Conservation (phyloP, 2,329 filamentous ascomycete species). For the Trichoderma koningii region DNA sequence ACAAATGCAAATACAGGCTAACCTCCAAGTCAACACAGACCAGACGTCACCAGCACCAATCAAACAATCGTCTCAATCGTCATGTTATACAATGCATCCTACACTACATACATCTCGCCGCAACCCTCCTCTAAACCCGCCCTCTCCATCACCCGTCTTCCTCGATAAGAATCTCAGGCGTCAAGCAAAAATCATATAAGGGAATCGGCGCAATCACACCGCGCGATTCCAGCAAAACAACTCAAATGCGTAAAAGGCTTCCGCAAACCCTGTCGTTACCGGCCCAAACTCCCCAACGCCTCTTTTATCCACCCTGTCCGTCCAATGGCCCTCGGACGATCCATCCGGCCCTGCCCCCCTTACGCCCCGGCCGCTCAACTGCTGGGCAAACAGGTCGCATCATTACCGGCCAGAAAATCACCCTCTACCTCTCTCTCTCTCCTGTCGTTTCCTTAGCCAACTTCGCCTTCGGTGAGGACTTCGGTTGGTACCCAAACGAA, state of each 20-base stretch:
- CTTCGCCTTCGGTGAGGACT: neutral
- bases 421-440: neutral
- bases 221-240: constrained; percentile 22
- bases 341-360: constrained; percentile 2
- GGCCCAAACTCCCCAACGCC: constrained; percentile 29
- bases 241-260: constrained; percentile 1
- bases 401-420: constrained; percentile 16
- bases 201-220: neutral
- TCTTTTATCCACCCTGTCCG: constrained; percentile 19
- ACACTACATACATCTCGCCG: constrained; percentile 29
- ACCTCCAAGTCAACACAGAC: neutral
- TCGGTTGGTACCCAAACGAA: constrained; percentile 9
- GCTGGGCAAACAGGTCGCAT: neutral
- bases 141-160: constrained; percentile 2
- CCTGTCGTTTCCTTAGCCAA: neutral
- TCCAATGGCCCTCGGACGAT: constrained; percentile 2
- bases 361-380: constrained; percentile 4
- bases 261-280: constrained; percentile 23
- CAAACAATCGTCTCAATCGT: constrained; percentile 7
- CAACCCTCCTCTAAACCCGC: constrained; percentile 28
- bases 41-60: neutral
- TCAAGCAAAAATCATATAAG: constrained; percentile 18
- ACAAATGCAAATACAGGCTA: too few species aligned
- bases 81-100: constrained; percentile 33
- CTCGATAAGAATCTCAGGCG: neutral